phyloP scores from a whole-genome alignment of 352 stramenopile genomes.

The Pythium brachiatum region DNA sequence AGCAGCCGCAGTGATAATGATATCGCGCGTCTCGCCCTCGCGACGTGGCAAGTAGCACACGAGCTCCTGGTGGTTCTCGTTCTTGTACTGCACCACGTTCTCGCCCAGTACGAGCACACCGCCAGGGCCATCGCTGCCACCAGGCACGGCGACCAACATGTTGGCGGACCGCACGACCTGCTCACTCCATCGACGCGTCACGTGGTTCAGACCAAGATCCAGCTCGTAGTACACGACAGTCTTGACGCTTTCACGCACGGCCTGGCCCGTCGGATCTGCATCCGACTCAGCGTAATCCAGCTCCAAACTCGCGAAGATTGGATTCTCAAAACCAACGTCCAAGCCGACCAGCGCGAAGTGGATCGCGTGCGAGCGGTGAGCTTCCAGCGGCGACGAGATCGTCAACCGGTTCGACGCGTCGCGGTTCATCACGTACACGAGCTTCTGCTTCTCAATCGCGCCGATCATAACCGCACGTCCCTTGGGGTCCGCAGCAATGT shows the following conservation, averaged over 20 bases:
- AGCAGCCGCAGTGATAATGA: constrained; percentile 92
- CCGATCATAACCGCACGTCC: constrained; percentile 96
- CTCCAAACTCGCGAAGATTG: constrained; percentile 97
- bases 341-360: constrained; percentile 94
- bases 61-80: constrained; percentile 88
- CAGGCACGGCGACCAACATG: constrained; percentile 90
- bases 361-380: constrained; percentile 95
- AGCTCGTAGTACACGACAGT: constrained; percentile 99
- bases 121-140: constrained; percentile 78
- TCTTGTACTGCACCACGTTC: constrained; percentile 97
- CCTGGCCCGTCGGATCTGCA: constrained; percentile 70
- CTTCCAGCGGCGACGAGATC: constrained; percentile 98
- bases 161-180: constrained; percentile 89
- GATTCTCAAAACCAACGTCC: constrained; percentile 99
- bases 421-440: constrained; percentile 99
- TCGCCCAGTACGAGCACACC: constrained; percentile 97
- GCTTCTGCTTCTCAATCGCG: constrained; percentile 98
- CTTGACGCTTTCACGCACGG: constrained; percentile 83
- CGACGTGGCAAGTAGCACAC: constrained; percentile 74
- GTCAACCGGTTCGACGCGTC: constrained; percentile 93
- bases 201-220: constrained; percentile 99
- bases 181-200: constrained; percentile 95
- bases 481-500: constrained; percentile 96
- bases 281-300: constrained; percentile 93
- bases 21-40: constrained; percentile 71